These are phyloP conservation scores for Coemansia sp. DNA, from an alignment of 192 early-diverging fungal species.

Conservation along the genomic window DNA sequence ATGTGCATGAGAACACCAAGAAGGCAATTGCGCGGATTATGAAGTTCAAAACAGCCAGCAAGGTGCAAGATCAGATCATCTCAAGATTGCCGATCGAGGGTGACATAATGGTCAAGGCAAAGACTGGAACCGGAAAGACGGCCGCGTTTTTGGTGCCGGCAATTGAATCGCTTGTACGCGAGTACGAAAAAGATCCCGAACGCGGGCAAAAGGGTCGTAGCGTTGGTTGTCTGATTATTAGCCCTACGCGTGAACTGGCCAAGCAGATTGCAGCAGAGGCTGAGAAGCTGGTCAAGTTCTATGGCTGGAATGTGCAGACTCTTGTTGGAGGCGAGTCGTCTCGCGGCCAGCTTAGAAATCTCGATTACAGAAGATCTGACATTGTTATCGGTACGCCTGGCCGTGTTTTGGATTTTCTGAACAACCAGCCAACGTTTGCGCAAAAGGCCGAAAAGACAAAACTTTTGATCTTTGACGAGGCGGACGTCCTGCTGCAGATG, in stretches of 20 bases:
- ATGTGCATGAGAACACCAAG: slow-evolving; percentile 45
- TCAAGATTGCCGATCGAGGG: slow-evolving; percentile 61
- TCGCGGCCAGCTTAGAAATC: slow-evolving; percentile 49
- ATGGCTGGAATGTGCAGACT: slow-evolving; percentile 64
- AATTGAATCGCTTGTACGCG: slow-evolving; percentile 64
- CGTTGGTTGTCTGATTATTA: slow-evolving; percentile 72
- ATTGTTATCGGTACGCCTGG: slow-evolving; percentile 96
- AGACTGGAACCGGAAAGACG: slow-evolving; percentile 98
- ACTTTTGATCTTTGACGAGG: slow-evolving; percentile 87
- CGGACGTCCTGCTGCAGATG: slow-evolving; percentile 92
- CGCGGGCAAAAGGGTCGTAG: slow-evolving; percentile 43
- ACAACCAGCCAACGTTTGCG: slow-evolving; percentile 55
- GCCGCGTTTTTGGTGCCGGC: slow-evolving; percentile 92
- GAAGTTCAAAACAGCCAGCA: slow-evolving; percentile 73
- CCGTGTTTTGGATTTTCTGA: slow-evolving; percentile 75
- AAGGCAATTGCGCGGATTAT: slow-evolving; percentile 63
- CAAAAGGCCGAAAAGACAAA: slow-evolving; percentile 50
- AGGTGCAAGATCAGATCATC: slow-evolving; percentile 84
- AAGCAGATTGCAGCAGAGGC: slow-evolving; percentile 81
- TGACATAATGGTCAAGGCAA: slow-evolving; percentile 92
- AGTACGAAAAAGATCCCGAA: slow-evolving; percentile 63
- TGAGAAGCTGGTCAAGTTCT: slow-evolving; percentile 56
- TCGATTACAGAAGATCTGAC: slow-evolving; percentile 62
- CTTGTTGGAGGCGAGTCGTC: slow-evolving; percentile 77
- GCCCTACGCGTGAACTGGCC: slow-evolving; percentile 91